Evolutionary conservation across 768 basidiomycete genomes (phyloP), one percentile per base, ranked within the genome.

Genomic region (Boletus patriciae): DNA sequence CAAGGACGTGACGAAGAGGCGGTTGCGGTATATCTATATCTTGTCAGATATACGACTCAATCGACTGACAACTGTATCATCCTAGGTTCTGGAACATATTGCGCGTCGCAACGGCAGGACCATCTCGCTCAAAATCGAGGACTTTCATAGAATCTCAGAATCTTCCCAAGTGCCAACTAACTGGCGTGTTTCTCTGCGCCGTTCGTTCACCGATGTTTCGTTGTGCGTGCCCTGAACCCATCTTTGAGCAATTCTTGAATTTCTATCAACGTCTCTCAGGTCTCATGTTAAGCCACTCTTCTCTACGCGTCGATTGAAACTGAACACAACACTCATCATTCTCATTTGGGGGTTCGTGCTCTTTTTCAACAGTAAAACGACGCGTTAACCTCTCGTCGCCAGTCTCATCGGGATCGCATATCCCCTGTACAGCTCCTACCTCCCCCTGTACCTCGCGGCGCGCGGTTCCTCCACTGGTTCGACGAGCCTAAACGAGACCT

Each of bases 1-100:
- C 79, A 81, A 62, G 83, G 83, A 25, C 77, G 78, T 41, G 84
- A 87, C 61, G 73, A 74, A 46, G 82, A 85, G 44, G 83, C 83
- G 7, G 73, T 86, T 46, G 69, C 73, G 58, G 79, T 79, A 59
- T 33, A 6, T 54, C 25, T 54, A 59, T 36, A 6, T 54, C 29
- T 54, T 23, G 18, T 54, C 44, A 19, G 6, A 15, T 23, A 23
- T 25, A 25, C 6, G n/a, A 4, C 8, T 40, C n/a, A 1, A 29
- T 45, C 0, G n/a, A 21, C 50, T 49, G 27, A 52, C 41, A 51
- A 18, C 43, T 25, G 10, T 4, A 34, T 27, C 37, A 4, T 40
- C 44, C 15, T 41, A 81, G 79, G 78, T 80, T 41, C 73, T 84
- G 13, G 69, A 79, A 57, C 73, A 77, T 40, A 73, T 84, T 43